A percentile compares a stretch with the other conserved stretches of the same genome.
phyloP scores from a whole-genome alignment of 2,329 filamentous ascomycete genomes.

The Cladosporium sp. region DNA sequence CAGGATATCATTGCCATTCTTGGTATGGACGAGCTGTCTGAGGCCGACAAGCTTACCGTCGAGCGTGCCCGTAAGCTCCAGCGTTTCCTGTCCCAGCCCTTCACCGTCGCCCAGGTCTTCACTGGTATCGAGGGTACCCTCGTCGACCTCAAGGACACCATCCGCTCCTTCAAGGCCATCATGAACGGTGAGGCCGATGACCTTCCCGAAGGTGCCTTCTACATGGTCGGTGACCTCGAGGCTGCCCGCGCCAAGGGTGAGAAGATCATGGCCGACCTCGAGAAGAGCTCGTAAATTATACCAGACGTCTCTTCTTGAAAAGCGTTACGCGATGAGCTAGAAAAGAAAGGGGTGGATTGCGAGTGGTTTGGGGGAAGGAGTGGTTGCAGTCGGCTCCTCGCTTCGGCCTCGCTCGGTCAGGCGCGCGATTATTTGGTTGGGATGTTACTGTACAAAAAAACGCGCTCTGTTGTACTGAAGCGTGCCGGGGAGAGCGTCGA shows the following conservation, averaged over 20 bases:
- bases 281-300: conserved; percentile 44
- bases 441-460: conserved; percentile 21
- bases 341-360: neutral
- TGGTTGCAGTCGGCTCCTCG: conserved; percentile 17
- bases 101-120: conserved; percentile 86
- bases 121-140: conserved; percentile 95
- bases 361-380: conserved; percentile 8
- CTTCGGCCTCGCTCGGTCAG: conserved; percentile 12
- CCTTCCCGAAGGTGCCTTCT: conserved; percentile 91
- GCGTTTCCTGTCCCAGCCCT: conserved; percentile 99
- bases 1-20: conserved; percentile 99
- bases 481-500: conserved; percentile 11
- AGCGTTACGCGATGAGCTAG: conserved; percentile 8
- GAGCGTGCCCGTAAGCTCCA: conserved; percentile 99
- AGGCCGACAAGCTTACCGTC: conserved; percentile 99
- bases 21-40: conserved; percentile 99
- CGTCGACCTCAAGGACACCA: conserved; percentile 98
- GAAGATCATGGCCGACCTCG: conserved; percentile 98
- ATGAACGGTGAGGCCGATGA: conserved; percentile 92
- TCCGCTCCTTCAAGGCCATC: conserved; percentile 95
- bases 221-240: conserved; percentile 97
- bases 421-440: conserved; percentile 13
- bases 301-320: conserved; percentile 17
- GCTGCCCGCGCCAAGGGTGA: conserved; percentile 95
- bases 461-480: conserved; percentile 20